A percentile compares a stretch with the other conserved stretches of the same genome.
phyloP scores from a whole-genome alignment of 257 asterid genomes.

The Solanum peruvianum region DNA sequence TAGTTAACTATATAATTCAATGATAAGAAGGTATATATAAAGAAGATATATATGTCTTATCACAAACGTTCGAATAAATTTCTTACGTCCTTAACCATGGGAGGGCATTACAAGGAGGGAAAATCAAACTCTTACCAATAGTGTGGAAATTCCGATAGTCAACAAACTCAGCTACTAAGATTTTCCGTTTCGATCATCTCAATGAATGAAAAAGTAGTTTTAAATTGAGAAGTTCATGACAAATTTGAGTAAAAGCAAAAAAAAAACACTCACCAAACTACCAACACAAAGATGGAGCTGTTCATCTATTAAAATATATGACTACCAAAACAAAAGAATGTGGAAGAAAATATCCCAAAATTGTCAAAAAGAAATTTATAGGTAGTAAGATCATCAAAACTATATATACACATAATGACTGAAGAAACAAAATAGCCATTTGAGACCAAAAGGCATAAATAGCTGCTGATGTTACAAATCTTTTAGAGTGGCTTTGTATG shows the following conservation, averaged over 20 bases:
- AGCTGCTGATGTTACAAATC: neutral
- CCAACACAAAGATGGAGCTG: neutral
- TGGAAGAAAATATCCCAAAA: neutral
- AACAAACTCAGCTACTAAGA: neutral
- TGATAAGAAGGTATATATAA: neutral
- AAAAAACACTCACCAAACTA: neutral
- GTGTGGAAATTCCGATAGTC: fast-evolving
- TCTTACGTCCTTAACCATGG: neutral
- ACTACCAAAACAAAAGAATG: neutral
- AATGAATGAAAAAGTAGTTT: neutral
- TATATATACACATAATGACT: neutral
- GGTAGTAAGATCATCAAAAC: neutral
- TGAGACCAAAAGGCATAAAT: neutral
- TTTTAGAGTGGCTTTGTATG: neutral
- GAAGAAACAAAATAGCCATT: neutral
- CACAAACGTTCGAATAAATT: neutral
- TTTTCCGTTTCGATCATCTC: fast-evolving
- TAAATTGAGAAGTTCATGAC: neutral
- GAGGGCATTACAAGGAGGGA: neutral
- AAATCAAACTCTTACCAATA: neutral
- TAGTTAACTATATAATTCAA: neutral
- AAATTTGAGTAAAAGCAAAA: neutral
- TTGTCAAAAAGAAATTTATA: neutral
- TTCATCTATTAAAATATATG: neutral
- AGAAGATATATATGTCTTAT: neutral